Evolutionary conservation across 2,329 filamentous ascomycete genomes (phyloP).

Genomic region (Bipolaris cookei): DNA sequence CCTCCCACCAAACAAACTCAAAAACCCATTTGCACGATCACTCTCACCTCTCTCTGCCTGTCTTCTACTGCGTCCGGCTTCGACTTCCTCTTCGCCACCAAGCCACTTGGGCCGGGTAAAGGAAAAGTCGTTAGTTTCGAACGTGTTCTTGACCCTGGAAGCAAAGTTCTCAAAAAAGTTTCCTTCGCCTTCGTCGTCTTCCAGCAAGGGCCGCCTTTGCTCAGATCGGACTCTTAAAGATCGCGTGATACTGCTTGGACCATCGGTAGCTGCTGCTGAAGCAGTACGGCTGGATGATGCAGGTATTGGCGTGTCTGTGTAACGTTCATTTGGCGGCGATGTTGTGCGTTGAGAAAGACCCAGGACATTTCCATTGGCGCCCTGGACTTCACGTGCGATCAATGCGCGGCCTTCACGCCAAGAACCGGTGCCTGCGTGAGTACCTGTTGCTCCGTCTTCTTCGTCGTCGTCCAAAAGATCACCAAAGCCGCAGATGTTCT

Average conservation of each 20-base stretch:
- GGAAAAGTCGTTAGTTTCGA: slow-evolving; percentile 69
- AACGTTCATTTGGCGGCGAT: slow-evolving; percentile 30
- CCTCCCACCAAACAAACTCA: slow-evolving; percentile 45
- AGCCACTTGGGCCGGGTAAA: slow-evolving; percentile 79
- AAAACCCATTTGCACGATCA: slow-evolving; percentile 28
- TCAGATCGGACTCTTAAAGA: slow-evolving; percentile 12
- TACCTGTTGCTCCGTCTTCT: slow-evolving; percentile 64
- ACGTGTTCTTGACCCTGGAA: slow-evolving; percentile 87
- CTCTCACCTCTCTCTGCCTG: slow-evolving; percentile 10
- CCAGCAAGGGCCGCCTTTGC: slow-evolving; percentile 41
- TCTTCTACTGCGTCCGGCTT: slow-evolving; percentile 15
- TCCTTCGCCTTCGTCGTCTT: slow-evolving; percentile 71
- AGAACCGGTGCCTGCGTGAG: slow-evolving; percentile 74
- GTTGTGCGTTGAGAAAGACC: slow-evolving; percentile 34
- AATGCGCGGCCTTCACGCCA: slow-evolving; percentile 93
- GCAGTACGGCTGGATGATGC: slow-evolving; percentile 1
- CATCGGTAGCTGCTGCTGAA: slow-evolving; percentile 3
- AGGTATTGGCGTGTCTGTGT: slow-evolving; percentile 30
- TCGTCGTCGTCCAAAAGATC: slow-evolving; percentile 80
- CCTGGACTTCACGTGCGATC: slow-evolving; percentile 77
- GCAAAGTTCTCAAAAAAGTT: slow-evolving; percentile 84
- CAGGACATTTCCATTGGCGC: slow-evolving; percentile 49
- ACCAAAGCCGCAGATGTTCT: slow-evolving; percentile 78
- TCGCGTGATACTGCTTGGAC: slow-evolving; percentile 19
- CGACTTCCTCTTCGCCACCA: slow-evolving; percentile 59